Evolutionary conservation across 164 flowering plant genomes (phyloP).

Genomic region (Vitis rotundifolia): DNA sequence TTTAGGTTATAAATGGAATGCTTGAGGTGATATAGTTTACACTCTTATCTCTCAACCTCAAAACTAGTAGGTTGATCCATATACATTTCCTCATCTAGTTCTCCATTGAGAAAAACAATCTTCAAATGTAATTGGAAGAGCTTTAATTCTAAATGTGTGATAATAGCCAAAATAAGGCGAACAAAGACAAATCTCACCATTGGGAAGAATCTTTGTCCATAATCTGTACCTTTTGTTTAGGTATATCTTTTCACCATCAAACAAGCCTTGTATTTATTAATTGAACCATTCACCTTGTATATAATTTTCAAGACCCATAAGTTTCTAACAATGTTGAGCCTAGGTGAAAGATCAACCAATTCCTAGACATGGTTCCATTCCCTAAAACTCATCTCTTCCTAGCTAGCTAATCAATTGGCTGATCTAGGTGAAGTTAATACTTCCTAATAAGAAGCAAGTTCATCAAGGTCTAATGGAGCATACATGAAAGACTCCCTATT

Average conservation of each 20-base stretch:
- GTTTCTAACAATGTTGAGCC: not conserved
- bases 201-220: not conserved
- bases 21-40: not conserved
- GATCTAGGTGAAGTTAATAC: not conserved
- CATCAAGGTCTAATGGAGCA: not conserved
- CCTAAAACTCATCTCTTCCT: not conserved
- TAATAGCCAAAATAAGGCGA: not conserved
- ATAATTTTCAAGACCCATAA: not conserved
- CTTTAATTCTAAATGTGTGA: not conserved
- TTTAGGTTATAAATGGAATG: not conserved
- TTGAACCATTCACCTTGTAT: not conserved
- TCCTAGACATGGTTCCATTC: conserved; percentile 1
- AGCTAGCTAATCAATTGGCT: not conserved
- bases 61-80: too few relatives aligned
- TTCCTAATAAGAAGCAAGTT: not conserved
- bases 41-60: not conserved
- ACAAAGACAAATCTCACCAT: not conserved
- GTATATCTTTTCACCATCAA: conserved; percentile 4
- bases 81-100: too few relatives aligned
- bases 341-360: not conserved
- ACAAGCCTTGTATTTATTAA: not conserved
- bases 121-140: too few relatives aligned
- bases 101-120: too few relatives aligned
- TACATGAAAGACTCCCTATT: not conserved
- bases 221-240: not conserved